Evolutionary conservation across 1,284 basidiomycete genomes (phyloP), one percentile per base, ranked within the genome.

Genomic region (Rhodotorula sp.): DNA sequence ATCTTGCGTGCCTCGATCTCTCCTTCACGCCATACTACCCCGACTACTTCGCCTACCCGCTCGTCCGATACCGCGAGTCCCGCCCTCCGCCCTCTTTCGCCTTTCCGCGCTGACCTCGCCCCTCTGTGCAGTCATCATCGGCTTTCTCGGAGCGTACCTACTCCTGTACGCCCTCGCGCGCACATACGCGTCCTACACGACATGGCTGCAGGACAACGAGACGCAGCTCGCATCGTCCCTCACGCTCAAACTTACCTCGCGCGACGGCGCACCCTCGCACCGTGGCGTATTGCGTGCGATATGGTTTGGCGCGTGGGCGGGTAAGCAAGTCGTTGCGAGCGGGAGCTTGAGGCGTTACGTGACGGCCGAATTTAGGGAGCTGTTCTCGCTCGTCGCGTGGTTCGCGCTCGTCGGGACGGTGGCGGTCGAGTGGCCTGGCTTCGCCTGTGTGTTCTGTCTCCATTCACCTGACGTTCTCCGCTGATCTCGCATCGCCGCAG

Each of bases 351-450:
- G 97, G 81, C 85, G 95, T 66, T 98, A 95, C 79, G 93, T 91
- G 73, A 97, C 96, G 0, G 95, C 96, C 1, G 93, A 93, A 10
- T 85, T 95, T 83, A 87, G 94, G 72, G 96, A 99, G 81, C 87
- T 99, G 70, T 86, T 97, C 64, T 90, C 92, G 79, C 93, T 96
- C 79, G 91, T 94, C 0, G 94, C 97, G 78, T 98, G 84, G 77
- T 83, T 84, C 70, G 83, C 84, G 9, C 87, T 89, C 60, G 83
- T 98, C 34, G 89, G 89, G 37, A 96, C 97, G 91, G 88, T 97
- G 62, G 91, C 93, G 39, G 93, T 98, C 39, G 86, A 92, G 79
- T 99, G 95, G 95, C 95, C 96, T 1, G 84, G 86, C 22, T 98
- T 95, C 82, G 86, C 90, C 70, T 98, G 94, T 92, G 80, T 79